phyloP scores from a whole-genome alignment of 768 basidiomycete species.

The Termitomyces sp. region DNA sequence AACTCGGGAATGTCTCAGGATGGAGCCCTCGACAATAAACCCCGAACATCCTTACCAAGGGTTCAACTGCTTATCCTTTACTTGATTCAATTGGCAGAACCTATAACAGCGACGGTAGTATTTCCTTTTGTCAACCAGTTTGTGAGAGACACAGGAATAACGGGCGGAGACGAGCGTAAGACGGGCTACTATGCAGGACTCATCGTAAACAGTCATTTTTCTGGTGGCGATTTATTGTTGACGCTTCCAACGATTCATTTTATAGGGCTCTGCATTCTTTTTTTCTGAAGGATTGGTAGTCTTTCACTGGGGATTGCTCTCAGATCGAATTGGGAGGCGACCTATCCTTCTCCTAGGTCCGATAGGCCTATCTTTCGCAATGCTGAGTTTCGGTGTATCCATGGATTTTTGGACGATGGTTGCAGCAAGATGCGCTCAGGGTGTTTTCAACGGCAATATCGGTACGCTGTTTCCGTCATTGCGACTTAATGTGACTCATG shows the following conservation, averaged over 20 bases:
- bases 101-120: slow-evolving; percentile 40
- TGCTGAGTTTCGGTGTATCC: slow-evolving; percentile 33
- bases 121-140: slow-evolving; percentile 47
- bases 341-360: slow-evolving; percentile 32
- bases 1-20: not conserved
- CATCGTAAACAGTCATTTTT: slow-evolving; percentile 28
- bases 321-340: slow-evolving; percentile 32
- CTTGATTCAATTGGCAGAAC: slow-evolving; percentile 41
- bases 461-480: slow-evolving; percentile 21
- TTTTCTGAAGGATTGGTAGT: slow-evolving; percentile 30
- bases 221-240: not conserved
- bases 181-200: slow-evolving; percentile 49
- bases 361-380: slow-evolving; percentile 28
- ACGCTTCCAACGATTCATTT: not conserved
- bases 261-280: slow-evolving; percentile 37
- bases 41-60: slow-evolving; percentile 35
- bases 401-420: slow-evolving; percentile 22
- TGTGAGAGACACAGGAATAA: slow-evolving; percentile 42
- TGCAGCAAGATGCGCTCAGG: slow-evolving; percentile 14
- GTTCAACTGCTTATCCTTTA: slow-evolving; percentile 36
- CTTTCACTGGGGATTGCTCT: slow-evolving; percentile 31
- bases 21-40: not conserved
- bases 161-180: slow-evolving; percentile 39
- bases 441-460: slow-evolving; percentile 27
- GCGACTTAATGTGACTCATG: not conserved